Evolutionary conservation across 1,139 yeast genomes (phyloP).

Genomic region (Torulaspora globosa): DNA sequence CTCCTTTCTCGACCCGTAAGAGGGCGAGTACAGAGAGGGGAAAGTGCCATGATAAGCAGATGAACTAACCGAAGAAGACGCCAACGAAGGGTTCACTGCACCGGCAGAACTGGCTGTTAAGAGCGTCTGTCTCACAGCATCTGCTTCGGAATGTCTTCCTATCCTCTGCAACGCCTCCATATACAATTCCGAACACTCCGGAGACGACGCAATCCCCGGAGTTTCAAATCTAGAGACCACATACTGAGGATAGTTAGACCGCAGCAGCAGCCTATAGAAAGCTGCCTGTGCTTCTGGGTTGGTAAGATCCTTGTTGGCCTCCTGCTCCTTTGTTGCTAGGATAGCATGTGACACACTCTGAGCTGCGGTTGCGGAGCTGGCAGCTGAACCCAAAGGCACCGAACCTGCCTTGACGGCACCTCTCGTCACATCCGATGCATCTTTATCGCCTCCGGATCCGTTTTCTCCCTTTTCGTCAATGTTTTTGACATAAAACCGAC

Average conservation of each 20-base stretch:
- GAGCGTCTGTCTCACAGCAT: slow-evolving; percentile 39
- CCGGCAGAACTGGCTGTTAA: slow-evolving; percentile 35
- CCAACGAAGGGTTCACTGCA: slow-evolving; percentile 32
- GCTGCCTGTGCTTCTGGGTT: slow-evolving; percentile 74
- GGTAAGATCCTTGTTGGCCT: slow-evolving; percentile 68
- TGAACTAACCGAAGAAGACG: slow-evolving; percentile 25
- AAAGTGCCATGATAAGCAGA: slow-evolving; percentile 26
- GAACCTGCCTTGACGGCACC: not conserved
- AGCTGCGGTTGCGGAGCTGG: slow-evolving; percentile 4
- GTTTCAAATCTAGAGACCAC: slow-evolving; percentile 90
- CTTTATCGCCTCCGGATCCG: not conserved
- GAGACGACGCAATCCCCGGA: slow-evolving; percentile 77
- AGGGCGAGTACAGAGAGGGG: slow-evolving; percentile 37
- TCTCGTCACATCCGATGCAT: not conserved
- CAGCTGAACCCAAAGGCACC: slow-evolving; percentile 1
- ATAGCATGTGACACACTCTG: slow-evolving; percentile 32
- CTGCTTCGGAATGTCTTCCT: slow-evolving; percentile 79
- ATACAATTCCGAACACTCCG: slow-evolving; percentile 74
- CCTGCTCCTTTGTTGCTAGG: slow-evolving; percentile 70
- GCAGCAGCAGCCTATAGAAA: slow-evolving; percentile 68
- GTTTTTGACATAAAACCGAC: slow-evolving; percentile 12
- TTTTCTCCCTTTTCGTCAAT: slow-evolving; percentile 1
- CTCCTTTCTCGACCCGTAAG: slow-evolving; percentile 44
- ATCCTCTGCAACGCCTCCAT: slow-evolving; percentile 71
- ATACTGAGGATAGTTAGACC: slow-evolving; percentile 83